Evolutionary conservation across 2,329 filamentous ascomycete species (phyloP), one percentile per base, ranked within the genome.

Genomic region (Neofusicoccum ribis): DNA sequence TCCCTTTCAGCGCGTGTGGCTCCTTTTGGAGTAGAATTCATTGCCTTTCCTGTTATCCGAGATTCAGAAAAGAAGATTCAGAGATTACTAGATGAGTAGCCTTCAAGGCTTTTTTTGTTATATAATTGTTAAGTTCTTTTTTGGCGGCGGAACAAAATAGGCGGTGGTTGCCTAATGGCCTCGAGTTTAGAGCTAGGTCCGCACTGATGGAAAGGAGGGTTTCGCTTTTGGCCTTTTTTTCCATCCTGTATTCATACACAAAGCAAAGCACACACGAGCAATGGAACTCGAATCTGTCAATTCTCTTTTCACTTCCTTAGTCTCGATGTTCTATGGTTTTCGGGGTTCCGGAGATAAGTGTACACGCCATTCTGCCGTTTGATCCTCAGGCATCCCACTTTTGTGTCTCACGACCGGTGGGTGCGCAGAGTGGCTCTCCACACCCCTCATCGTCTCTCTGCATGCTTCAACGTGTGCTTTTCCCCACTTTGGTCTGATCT

Each of bases 161-260:
- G 52, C 20, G 27, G 37, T 31, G 14, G 4, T 7, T 31, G 49
- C 49, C 31, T 51, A 15, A 51, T 8, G 23, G 3, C 14, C 46
- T 49, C 46, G 46, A 27, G 9, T 12, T 27, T 49, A 8, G 46
- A 12, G 46, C 46, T 1, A 34, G 9, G 47, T 9, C 23, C 0
- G 15, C 11, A 20, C 5, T 1, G 39, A 34, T 44, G 39, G 54
- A 20, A n/a, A 46, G 20, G 50, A 54, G 14, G 27, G 39, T 43
- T 59, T 34, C 44, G 54, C 54, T 34, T 46, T 59, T 43, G 54
- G 20, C 54, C 54, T 31, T 34, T 17, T 15, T 23, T 44, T 9
- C 14, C n/a, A 14, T 59, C 39, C 31, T 59, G 54, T 59, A 59
- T 44, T 46, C 54, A 59, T 59, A 56, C 36, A 56, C 52, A 46